Evolutionary conservation across 2,329 filamentous ascomycete genomes (phyloP), one percentile per base, ranked within the genome.

Genomic region (Rhexocercosporidium sp.): DNA sequence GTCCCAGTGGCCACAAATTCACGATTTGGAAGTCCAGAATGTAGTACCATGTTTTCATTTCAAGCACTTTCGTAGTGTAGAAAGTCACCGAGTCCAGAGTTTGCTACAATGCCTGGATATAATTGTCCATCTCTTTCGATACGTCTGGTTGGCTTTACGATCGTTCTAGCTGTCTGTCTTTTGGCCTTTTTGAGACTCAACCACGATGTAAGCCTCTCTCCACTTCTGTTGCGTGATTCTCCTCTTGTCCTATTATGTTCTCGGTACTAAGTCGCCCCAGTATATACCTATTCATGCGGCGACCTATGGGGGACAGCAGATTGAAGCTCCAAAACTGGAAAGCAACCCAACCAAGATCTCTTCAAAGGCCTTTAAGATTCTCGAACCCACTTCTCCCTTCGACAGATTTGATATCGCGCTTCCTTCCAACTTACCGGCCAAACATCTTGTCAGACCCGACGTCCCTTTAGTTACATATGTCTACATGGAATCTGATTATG

Each of bases 401-500:
- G 61, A 63, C 16, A 53, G 34, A 25, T 41, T 63, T 51, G 31
- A 51, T 25, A 22, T 27, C n/a, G 61, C 34, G 3, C 61, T 54
- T 25, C 47, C 22, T 39, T 25, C 47, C 18, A 39, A 14, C 39
- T 20, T 22, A 29, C 47, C 49, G 14, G 22, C 37, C 22, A 37
- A 31, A n/a, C 34, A 20, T 4, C 16, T 63, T 14, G 34, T 27
- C 4, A 34, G 61, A 44, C 34, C 49, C 22, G 31, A 56, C 16
- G 47, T 63, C 4, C 62, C 74, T 0, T 69, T 73, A 11, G 70
- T 77, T 14, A 54, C 75, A 9, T 76, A 76, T 59, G 74, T 71
- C 20, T 73, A 76, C 56, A 73, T 64, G n/a, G 71, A 74, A 51
- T 69, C 73, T 12, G 53, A 65, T 6, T 63, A 66, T 16, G 69